Evolutionary conservation across 2,329 filamentous ascomycete species (phyloP).

Genomic region (Neurospora sp.): DNA sequence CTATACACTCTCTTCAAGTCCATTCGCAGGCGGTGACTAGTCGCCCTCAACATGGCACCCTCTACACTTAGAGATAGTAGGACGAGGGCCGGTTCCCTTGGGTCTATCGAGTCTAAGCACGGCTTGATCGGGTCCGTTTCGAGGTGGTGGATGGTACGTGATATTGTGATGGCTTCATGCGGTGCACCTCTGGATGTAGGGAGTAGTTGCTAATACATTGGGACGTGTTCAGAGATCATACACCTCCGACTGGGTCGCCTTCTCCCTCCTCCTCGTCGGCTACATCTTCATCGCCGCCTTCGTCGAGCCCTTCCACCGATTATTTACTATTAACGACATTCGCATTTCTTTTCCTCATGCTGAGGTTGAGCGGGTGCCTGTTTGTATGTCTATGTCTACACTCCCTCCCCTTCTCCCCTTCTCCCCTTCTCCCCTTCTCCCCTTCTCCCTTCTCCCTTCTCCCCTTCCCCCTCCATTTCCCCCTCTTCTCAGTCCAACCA

Average conservation of each 20-base stretch:
- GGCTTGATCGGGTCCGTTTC: slow-evolving; percentile 24
- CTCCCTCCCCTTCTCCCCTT: neutral
- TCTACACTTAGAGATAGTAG: neutral
- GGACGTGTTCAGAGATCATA: slow-evolving; percentile 56
- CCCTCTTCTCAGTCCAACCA: too few species aligned
- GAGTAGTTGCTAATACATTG: slow-evolving; percentile 5
- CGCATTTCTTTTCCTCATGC: slow-evolving; percentile 82
- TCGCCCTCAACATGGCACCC: slow-evolving; percentile 27
- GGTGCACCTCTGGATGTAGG: neutral
- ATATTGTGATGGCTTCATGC: neutral
- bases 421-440: too few species aligned
- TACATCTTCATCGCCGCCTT: slow-evolving; percentile 56
- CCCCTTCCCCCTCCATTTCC: neutral
- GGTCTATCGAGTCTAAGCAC: slow-evolving; percentile 4
- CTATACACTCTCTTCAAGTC: slow-evolving; percentile 27
- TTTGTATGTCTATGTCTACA: slow-evolving; percentile 43
- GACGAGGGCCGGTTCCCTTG: slow-evolving; percentile 9
- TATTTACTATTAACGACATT: slow-evolving; percentile 84
- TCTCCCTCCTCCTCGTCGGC: slow-evolving; percentile 56
- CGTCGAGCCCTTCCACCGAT: slow-evolving; percentile 81
- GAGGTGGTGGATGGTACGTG: slow-evolving; percentile 39
- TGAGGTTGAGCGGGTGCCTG: slow-evolving; percentile 69
- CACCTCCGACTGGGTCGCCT: slow-evolving; percentile 77
- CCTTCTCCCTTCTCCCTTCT: too few species aligned
- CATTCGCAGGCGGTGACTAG: slow-evolving; percentile 33